Base-by-base conservation (phyloP, 1,284 basidiomycete genomes). In the Ceratobasidium sp. region DNA sequence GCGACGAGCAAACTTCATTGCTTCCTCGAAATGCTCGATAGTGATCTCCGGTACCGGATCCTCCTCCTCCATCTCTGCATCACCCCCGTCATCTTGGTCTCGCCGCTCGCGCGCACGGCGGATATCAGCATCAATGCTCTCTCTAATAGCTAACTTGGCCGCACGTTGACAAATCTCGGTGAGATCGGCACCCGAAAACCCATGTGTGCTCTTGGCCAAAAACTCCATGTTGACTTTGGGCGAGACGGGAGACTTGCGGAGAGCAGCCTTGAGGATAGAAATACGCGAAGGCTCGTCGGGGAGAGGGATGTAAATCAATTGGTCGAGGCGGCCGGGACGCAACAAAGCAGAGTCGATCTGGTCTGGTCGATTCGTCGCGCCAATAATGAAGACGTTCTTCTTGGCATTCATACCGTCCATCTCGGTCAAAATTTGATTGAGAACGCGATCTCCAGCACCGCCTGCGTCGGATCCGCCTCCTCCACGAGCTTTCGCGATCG, bases 401-500 rank as follows among this genome's bases (percentile, higher is more conserved):
- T 98, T 98, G 53, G 93, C 87, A 81, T 97, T 95, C 92, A 99
- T 97, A 76, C 96, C 96, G 80, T 99, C 97, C 95, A 99, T 98
- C 82, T 99, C 97, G 69, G 97, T 99, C 38, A 96, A 86, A 75
- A 97, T 94, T 80, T 97, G 95, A 82, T 98, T 97, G 71, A 98
- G 86, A 10, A 98, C 96, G 83, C 97, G 94, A 79, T 99, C 97
- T 56, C 95, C 90, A 7, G 96, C 96, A 72, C 96, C 97, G 74
- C 96, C 96, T 69, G 83, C 96, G 78, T 98, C 96, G 62, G 94
- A 94, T 15, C 86, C 82, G 1, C 84, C 83, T 31, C 81, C 81
- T 71, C 96, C 96, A 82, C 97, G 93, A 58, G 94, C 87, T 83
- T 98, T 98, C 68, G 96, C 96, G 75, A 99, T 98, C 12, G 96